Conservation (phyloP, 257 asterid genomes). For the Solanum etuberosum region DNA sequence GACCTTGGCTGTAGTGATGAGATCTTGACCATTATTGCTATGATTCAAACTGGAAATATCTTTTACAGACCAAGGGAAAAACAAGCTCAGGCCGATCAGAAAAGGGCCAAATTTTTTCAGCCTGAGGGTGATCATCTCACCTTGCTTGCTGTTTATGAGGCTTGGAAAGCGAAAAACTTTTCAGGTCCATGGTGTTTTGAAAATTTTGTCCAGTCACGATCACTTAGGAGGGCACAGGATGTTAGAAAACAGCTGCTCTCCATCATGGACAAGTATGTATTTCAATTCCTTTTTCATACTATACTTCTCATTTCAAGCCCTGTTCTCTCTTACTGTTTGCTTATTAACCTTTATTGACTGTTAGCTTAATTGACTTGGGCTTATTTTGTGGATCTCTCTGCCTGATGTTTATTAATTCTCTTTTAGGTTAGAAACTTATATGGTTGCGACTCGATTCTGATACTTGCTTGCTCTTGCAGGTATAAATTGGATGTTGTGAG, state of each 20-base stretch:
- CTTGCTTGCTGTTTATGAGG: conserved; percentile 85
- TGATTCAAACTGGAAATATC: conserved; percentile 89
- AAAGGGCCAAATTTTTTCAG: conserved; percentile 80
- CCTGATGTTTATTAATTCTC: neutral
- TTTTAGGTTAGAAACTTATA: neutral
- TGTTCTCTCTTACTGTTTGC: neutral
- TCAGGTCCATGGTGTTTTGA: conserved; percentile 95
- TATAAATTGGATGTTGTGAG: conserved; percentile 78
- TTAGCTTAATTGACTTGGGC: neutral
- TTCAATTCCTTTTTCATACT: neutral
- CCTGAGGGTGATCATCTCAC: conserved; percentile 95
- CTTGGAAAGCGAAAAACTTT: conserved; percentile 90
- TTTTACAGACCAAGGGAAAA: conserved; percentile 92
- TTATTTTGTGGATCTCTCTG: neutral
- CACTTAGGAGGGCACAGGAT: conserved; percentile 85
- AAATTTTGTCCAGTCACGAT: conserved; percentile 79
- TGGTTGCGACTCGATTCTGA: neutral
- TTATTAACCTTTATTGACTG: neutral
- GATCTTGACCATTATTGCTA: conserved; percentile 80
- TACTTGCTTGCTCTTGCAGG: conserved; percentile 18
- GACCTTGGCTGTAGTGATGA: conserved; percentile 94
- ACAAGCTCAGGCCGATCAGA: conserved; percentile 95
- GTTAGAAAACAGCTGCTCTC: conserved; percentile 83
- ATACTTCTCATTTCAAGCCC: neutral
- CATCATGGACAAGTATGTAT: conserved; percentile 76